Conservation (phyloP, 495 filamentous ascomycete genomes). For the Aspergillus panamensis region DNA sequence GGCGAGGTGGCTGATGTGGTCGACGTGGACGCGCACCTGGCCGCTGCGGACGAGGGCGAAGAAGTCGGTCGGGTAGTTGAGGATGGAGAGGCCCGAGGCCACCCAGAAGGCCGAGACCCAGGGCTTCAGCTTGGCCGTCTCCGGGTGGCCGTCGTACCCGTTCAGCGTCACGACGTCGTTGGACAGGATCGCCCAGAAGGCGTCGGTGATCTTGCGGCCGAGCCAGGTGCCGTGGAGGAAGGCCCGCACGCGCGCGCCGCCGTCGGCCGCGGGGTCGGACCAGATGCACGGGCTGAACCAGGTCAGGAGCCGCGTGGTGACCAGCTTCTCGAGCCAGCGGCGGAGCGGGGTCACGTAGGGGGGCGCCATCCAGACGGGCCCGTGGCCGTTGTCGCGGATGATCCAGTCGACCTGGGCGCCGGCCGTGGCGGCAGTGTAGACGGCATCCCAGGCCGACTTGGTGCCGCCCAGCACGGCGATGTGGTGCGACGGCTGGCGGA, state of each 20-base stretch:
- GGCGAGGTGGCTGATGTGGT: conserved; percentile 54
- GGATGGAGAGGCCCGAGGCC: conserved; percentile 58
- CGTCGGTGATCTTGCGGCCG: conserved; percentile 63
- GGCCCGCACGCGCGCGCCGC: conserved; percentile 38
- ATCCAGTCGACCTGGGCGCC: conserved; percentile 73
- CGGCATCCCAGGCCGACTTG: conserved; percentile 77
- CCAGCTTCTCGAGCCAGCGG: conserved; percentile 61
- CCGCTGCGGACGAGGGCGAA: conserved; percentile 59
- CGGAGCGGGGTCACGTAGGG: conserved; percentile 59
- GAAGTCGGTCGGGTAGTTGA: conserved; percentile 67
- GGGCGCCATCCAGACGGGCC: conserved; percentile 68
- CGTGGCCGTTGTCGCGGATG: conserved; percentile 73
- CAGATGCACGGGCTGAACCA: conserved; percentile 65
- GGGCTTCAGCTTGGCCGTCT: conserved; percentile 61
- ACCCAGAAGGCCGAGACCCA: conserved; percentile 63
- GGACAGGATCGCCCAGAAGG: conserved; percentile 62
- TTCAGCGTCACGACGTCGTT: conserved; percentile 58
- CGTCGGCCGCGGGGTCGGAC: conserved; percentile 47
- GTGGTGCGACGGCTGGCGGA: conserved; percentile 32
- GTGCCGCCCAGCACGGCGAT: conserved; percentile 65
- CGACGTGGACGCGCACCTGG: conserved; percentile 58
- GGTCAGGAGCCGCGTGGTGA: conserved; percentile 59
- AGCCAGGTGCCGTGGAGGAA: conserved; percentile 66
- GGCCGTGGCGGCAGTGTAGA: conserved; percentile 60
- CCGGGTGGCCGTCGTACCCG: conserved; percentile 57